Conservation (phyloP, 805 yeast species). For the Millerozyma miso region DNA sequence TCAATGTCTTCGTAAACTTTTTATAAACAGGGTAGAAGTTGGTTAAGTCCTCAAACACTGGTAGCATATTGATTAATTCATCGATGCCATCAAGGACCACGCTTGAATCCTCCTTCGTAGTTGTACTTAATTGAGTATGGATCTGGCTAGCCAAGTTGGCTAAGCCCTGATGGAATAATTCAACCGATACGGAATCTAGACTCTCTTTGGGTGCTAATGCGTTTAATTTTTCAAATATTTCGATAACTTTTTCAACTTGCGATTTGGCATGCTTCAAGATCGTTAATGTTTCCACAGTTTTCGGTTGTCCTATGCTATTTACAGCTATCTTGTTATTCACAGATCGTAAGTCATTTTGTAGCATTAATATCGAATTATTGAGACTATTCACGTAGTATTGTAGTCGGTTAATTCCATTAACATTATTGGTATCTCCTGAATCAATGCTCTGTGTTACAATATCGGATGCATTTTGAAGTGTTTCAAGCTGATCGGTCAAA, state of each 20-base stretch:
- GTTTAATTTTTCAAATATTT: slow-evolving; percentile 40
- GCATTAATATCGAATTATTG: slow-evolving; percentile 52
- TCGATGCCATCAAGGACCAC: slow-evolving; percentile 42
- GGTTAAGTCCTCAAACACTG: slow-evolving; percentile 50
- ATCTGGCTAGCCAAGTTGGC: slow-evolving; percentile 44
- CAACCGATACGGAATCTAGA: slow-evolving; percentile 9
- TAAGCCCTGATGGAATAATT: slow-evolving; percentile 32
- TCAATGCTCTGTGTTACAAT: slow-evolving; percentile 3
- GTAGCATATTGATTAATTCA: slow-evolving; percentile 44
- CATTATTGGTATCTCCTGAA: slow-evolving; percentile 8
- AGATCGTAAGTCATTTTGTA: slow-evolving; percentile 43
- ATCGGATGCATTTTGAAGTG: slow-evolving; percentile 38
- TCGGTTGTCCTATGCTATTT: slow-evolving; percentile 13
- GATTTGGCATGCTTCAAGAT: slow-evolving; percentile 42
- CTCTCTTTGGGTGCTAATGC: slow-evolving; percentile 6
- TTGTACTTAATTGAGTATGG: slow-evolving; percentile 34
- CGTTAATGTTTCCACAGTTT: slow-evolving; percentile 34
- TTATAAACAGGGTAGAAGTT: slow-evolving; percentile 48
- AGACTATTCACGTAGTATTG: slow-evolving; percentile 64
- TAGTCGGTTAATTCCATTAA: slow-evolving; percentile 47
- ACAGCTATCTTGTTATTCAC: slow-evolving; percentile 14
- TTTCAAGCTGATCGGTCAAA: slow-evolving; percentile 46
- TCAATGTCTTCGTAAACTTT: slow-evolving; percentile 36
- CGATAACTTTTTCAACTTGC: slow-evolving; percentile 44
- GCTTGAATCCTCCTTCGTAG: slow-evolving; percentile 19